Conservation (phyloP, 306 rosid genomes). For the Lathyrus tuberosus region DNA sequence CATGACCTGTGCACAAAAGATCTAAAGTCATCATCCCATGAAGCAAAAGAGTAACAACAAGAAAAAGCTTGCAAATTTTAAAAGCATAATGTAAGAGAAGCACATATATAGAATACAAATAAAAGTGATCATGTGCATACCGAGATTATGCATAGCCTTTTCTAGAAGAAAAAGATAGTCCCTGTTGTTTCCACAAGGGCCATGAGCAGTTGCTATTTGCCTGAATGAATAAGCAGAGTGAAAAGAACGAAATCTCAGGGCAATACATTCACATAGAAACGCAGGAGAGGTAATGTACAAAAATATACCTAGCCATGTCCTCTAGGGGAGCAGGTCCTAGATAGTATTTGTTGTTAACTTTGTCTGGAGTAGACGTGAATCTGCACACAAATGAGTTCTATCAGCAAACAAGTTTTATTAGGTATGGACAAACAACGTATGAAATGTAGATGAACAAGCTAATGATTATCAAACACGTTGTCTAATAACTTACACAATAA, state of each 20-base stretch:
- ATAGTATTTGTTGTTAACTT: slow-evolving; percentile 87
- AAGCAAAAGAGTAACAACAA: not conserved
- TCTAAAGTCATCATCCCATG: slow-evolving; percentile 3
- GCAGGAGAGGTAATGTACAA: not conserved
- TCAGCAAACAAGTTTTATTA: slow-evolving; percentile 33
- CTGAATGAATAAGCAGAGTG: slow-evolving; percentile 47
- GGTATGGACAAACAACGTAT: not conserved
- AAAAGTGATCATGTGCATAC: slow-evolving; percentile 43
- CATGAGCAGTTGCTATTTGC: slow-evolving; percentile 94
- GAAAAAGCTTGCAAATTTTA: not conserved
- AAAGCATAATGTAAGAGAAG: not conserved
- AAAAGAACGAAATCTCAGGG: not conserved
- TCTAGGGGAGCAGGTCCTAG: slow-evolving; percentile 92
- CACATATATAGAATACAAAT: not conserved
- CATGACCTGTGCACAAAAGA: slow-evolving; percentile 64
- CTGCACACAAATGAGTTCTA: slow-evolving; percentile 44
- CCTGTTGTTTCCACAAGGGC: slow-evolving; percentile 94
- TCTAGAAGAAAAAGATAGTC: slow-evolving; percentile 83
- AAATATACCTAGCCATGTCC: slow-evolving; percentile 83
- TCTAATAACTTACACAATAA: slow-evolving; percentile 68
- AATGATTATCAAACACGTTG: slow-evolving; percentile 16
- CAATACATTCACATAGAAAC: not conserved
- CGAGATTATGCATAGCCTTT: slow-evolving; percentile 83
- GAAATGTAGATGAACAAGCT: slow-evolving; percentile 1
- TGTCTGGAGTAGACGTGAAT: slow-evolving; percentile 91